Percentiles rank a stretch among this genome's conserved stretches.
These are phyloP conservation scores for Talaromyces albobiverticillius DNA, from an alignment of 2,329 filamentous ascomycete genomes.

Conservation along the genomic window DNA sequence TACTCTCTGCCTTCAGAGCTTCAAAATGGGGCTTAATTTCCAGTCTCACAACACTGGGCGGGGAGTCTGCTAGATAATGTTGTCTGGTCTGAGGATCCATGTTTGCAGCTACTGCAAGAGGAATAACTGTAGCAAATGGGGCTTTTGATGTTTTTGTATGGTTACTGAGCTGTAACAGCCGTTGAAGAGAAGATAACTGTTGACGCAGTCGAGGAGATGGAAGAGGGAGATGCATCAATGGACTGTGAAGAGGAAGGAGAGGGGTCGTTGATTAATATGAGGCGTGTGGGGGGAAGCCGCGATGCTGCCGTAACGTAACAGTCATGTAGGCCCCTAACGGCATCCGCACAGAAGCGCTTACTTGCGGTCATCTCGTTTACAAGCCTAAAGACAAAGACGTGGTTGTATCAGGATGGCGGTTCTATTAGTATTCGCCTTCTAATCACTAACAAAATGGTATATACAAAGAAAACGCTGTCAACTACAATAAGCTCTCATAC, in stretches of 20 bases:
- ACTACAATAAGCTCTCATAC: slow-evolving; percentile 55
- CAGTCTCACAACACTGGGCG: slow-evolving; percentile 81
- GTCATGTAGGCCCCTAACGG: no score
- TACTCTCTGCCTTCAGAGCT: slow-evolving; percentile 51
- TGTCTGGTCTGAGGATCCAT: slow-evolving; percentile 44
- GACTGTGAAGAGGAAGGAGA: slow-evolving; percentile 18
- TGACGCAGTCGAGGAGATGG: slow-evolving; percentile 15
- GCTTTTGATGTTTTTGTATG: slow-evolving; percentile 10
- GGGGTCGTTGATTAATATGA: slow-evolving; percentile 18
- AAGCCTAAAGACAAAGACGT: no score
- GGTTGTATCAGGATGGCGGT: no score
- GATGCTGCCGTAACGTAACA: no score
- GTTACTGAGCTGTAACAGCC: slow-evolving; percentile 14
- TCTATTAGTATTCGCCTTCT: background rate
- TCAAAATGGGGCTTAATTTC: slow-evolving; percentile 94
- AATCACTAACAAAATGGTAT: background rate
- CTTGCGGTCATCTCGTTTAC: no score
- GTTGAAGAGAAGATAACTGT: slow-evolving; percentile 6
- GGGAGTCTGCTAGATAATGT: slow-evolving; percentile 87
- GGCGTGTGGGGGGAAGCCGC: background rate
- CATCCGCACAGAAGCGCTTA: no score
- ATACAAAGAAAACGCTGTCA: background rate
- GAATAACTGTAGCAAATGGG: slow-evolving; percentile 1
- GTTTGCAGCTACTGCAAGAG: slow-evolving; percentile 11
- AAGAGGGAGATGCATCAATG: slow-evolving; percentile 18